phyloP scores from a whole-genome alignment of 2,329 filamentous ascomycete genomes.

The Akanthomyces uredinophilus region DNA sequence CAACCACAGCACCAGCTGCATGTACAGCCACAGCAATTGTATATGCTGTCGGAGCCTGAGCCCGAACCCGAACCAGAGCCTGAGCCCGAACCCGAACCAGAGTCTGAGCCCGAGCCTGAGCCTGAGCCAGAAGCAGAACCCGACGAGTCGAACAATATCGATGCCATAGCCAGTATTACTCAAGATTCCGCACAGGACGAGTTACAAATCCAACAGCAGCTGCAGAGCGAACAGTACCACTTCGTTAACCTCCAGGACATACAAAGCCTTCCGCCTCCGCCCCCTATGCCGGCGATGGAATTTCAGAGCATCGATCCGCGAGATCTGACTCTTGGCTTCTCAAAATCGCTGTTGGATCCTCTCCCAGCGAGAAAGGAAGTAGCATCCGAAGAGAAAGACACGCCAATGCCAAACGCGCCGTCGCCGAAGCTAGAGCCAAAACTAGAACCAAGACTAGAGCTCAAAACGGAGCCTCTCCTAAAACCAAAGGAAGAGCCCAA shows the following conservation, averaged over 20 bases:
- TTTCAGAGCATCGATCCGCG: conserved; percentile 19
- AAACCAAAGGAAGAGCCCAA: neutral
- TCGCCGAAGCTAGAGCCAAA: conserved; percentile 14
- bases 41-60: neutral
- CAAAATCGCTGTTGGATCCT: neutral
- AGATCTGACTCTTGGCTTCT: conserved; percentile 11
- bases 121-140: neutral
- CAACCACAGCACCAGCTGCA: conserved; percentile 2
- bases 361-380: neutral
- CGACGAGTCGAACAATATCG: neutral
- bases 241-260: conserved; percentile 37
- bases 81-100: neutral
- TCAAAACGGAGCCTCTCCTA: conserved; percentile 15
- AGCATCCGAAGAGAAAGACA: conserved; percentile 15
- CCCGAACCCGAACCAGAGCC: conserved; percentile 4
- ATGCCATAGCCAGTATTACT: conserved; percentile 4
- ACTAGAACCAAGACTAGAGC: conserved; percentile 16
- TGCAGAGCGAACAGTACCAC: conserved; percentile 19
- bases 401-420: conserved; percentile 15
- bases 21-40: conserved; percentile 9
- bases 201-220: conserved; percentile 9
- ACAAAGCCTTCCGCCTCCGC: conserved; percentile 26
- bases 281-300: conserved; percentile 22
- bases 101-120: neutral
- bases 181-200: conserved; percentile 12